Percentiles rank a stretch among this genome's conserved stretches.
phyloP scores from a whole-genome alignment of 495 filamentous ascomycete species.

The Trichoderma parareesei region DNA sequence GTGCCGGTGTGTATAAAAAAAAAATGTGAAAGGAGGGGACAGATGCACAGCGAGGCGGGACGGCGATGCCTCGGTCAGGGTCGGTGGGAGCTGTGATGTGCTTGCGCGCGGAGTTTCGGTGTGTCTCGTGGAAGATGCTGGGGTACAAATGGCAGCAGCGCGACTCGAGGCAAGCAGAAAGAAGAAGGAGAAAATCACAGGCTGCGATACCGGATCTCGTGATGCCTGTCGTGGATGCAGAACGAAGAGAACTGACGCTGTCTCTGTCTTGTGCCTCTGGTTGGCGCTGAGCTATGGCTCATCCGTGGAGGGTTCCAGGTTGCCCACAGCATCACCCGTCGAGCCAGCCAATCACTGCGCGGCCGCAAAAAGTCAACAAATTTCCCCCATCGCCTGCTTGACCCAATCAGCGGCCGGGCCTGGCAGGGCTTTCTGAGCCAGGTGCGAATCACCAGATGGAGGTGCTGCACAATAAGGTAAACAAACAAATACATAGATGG shows the following conservation, averaged over 20 bases:
- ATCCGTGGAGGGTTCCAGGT: background rate
- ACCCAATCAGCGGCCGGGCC: background rate
- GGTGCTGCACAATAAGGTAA: background rate
- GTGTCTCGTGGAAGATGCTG: background rate
- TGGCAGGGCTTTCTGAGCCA: background rate
- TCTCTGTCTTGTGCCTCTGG: slow-evolving; percentile 2
- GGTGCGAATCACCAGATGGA: background rate
- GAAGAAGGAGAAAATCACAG: background rate
- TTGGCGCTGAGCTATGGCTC: background rate
- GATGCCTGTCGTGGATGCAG: background rate
- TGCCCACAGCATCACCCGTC: too few relatives aligned
- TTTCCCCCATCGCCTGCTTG: background rate
- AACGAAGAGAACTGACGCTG: background rate
- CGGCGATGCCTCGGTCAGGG: background rate
- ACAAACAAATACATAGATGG: background rate
- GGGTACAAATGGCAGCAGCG: background rate
- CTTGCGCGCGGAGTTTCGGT: too few relatives aligned
- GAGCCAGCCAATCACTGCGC: background rate
- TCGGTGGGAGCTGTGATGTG: background rate
- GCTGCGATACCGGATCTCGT: background rate
- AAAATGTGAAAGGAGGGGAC: too few relatives aligned
- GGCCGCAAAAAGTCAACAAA: slow-evolving; percentile 5
- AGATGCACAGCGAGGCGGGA: background rate
- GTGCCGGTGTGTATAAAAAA: background rate
- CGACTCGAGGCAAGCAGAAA: background rate